phyloP scores from a whole-genome alignment of 2,329 filamentous ascomycete genomes.

The Ascochyta viciae-villosae region DNA sequence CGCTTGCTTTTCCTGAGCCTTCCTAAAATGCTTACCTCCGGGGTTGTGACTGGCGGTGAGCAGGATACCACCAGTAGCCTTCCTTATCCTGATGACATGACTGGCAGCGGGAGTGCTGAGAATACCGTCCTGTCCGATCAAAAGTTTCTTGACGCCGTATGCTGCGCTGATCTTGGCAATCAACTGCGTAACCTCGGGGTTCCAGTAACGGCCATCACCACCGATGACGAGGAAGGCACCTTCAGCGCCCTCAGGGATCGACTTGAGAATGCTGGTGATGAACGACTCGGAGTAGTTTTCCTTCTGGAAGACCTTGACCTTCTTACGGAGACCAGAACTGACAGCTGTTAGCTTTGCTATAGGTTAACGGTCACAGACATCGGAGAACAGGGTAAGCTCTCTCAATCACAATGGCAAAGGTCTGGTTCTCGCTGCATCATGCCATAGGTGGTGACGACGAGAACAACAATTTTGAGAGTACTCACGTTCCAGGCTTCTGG shows the following conservation, averaged over 20 bases:
- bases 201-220: slow-evolving; percentile 96
- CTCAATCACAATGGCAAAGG: slow-evolving; percentile 1
- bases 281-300: slow-evolving; percentile 96
- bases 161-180: slow-evolving; percentile 97
- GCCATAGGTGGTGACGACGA: not conserved
- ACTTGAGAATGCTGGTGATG: slow-evolving; percentile 89
- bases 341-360: slow-evolving; percentile 36
- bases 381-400: not conserved
- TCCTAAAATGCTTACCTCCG: slow-evolving; percentile 68
- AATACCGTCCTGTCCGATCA: slow-evolving; percentile 96
- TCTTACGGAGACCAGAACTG: slow-evolving; percentile 97
- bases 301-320: slow-evolving; percentile 97
- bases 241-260: slow-evolving; percentile 92
- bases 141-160: slow-evolving; percentile 97
- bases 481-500: slow-evolving; percentile 99
- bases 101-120: slow-evolving; percentile 95
- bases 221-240: slow-evolving; percentile 93
- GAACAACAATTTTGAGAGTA: slow-evolving; percentile 42
- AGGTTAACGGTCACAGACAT: not conserved
- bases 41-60: slow-evolving; percentile 98
- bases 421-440: slow-evolving; percentile 4
- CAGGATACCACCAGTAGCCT: slow-evolving; percentile 95
- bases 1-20: too few relatives aligned
- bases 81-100: slow-evolving; percentile 91
- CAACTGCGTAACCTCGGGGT: slow-evolving; percentile 93